Evolutionary conservation across 2,329 filamentous ascomycete species (phyloP), one percentile per base, ranked within the genome.

Genomic region (Aspergillus ibericus): DNA sequence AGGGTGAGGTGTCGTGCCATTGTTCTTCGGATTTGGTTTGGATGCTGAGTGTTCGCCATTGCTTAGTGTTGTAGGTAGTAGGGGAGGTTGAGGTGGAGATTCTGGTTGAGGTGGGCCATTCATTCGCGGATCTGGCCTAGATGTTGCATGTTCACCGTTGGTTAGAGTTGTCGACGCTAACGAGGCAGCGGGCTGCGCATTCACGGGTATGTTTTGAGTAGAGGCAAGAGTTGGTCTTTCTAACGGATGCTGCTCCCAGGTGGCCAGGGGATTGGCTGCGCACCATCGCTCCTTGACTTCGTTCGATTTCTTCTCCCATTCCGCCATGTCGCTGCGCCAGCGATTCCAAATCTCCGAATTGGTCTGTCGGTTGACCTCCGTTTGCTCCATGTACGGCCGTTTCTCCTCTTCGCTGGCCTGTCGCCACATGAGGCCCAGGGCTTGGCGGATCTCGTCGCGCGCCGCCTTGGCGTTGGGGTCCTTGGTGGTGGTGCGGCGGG

Each of bases 381-480:
- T 90, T 71, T 88, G 83, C 27, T 92, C 88, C 50, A 93, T 83
- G 69, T 90, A 98, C 0, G 92, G 93, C 70, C 84, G 83, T 69
- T 89, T 91, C 66, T 87, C 83, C 46, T 90, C 89, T 5, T 86
- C 81, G 1, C 82, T 77, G 0, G 90, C 87, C 51, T 90, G 89
- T 66, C 89, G 91, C 95, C 95, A 99, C 88, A 95, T 93, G 70
- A 89, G 88, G 27, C 93, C 93, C 9, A 95, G 85, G 72, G 92
- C 91, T 52, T 88, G 85, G 34, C 95, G 90, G 56, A 98, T 90
- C 69, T 96, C 91, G 68, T 87, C 83, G 42, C 85, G 82, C 2
- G 81, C 78, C 2, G 83, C 84, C 66, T 92, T 96, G 6, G 88
- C 87, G 44, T 85, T 82, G 0, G 86, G 79, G 65, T 88, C 88